These are phyloP conservation scores for Phaeosphaeria sp. DNA, from an alignment of 2,329 filamentous ascomycete genomes.

Conservation along the genomic window DNA sequence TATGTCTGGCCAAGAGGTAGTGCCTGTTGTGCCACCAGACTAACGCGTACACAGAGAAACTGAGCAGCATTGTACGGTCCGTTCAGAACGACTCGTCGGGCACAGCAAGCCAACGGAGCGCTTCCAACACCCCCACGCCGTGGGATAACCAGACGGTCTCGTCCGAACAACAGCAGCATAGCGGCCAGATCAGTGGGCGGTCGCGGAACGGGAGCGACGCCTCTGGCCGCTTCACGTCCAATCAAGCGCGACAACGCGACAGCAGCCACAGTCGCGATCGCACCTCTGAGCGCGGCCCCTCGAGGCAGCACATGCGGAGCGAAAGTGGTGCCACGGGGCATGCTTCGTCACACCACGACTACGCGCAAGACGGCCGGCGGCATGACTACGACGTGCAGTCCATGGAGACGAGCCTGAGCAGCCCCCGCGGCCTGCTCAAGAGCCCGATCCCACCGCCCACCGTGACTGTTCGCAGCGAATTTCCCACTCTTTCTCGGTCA, in stretches of 20 bases:
- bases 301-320: constrained; percentile 69
- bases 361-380: constrained; percentile 75
- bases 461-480: constrained; percentile 96
- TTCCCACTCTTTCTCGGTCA: constrained; percentile 89
- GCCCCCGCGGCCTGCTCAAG: constrained; percentile 71
- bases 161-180: constrained; percentile 53
- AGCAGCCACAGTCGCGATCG: constrained; percentile 49
- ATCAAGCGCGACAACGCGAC: constrained; percentile 40
- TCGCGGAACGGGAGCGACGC: constrained; percentile 44
- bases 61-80: constrained; percentile 89
- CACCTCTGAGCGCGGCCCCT: constrained; percentile 48
- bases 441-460: constrained; percentile 90
- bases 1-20: constrained; percentile 52
- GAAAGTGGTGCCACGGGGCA: constrained; percentile 77
- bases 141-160: constrained; percentile 66
- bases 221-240: constrained; percentile 38
- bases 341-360: constrained; percentile 74
- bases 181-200: constrained; percentile 50
- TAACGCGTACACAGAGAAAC: constrained; percentile 72
- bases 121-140: constrained; percentile 64
- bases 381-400: constrained; percentile 97
- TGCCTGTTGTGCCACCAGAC: constrained; percentile 14
- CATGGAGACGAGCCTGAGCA: constrained; percentile 85
- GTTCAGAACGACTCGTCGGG: constrained; percentile 68
- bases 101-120: constrained; percentile 48